phyloP scores from a whole-genome alignment of 805 yeast genomes.

The Yarrowia phangngaensis region DNA sequence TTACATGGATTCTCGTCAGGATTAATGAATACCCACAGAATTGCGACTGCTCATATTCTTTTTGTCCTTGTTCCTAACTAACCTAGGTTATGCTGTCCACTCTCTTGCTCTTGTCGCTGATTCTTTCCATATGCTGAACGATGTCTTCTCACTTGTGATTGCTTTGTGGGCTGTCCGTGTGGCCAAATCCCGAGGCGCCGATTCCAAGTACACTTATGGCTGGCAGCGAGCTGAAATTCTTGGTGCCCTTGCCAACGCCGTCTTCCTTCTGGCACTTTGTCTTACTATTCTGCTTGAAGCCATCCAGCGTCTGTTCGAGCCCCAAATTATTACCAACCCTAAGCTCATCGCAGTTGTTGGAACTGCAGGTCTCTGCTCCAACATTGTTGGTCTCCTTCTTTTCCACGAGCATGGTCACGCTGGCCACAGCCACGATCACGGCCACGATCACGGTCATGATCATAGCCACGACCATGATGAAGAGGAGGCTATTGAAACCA shows the following conservation, averaged over 20 bases:
- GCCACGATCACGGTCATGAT: slow-evolving; percentile 38
- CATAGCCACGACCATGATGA: slow-evolving; percentile 32
- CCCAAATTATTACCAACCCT: slow-evolving; percentile 79
- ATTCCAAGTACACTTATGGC: slow-evolving; percentile 89
- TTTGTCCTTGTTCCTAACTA: not conserved
- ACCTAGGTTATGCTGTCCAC: slow-evolving; percentile 68
- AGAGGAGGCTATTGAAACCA: slow-evolving; percentile 15
- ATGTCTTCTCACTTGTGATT: slow-evolving; percentile 79
- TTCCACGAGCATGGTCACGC: slow-evolving; percentile 84
- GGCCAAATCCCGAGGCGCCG: slow-evolving; percentile 75
- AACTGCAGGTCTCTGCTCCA: slow-evolving; percentile 72
- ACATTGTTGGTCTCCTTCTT: slow-evolving; percentile 73
- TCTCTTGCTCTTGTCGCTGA: slow-evolving; percentile 94
- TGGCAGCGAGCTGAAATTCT: slow-evolving; percentile 97
- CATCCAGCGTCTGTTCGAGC: slow-evolving; percentile 77
- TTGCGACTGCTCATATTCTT: not conserved
- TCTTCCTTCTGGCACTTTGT: slow-evolving; percentile 85
- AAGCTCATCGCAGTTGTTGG: slow-evolving; percentile 79
- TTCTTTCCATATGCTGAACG: slow-evolving; percentile 96
- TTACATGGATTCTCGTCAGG: not conserved
- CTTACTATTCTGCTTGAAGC: slow-evolving; percentile 91
- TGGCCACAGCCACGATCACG: slow-evolving; percentile 50
- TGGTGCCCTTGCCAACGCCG: slow-evolving; percentile 93
- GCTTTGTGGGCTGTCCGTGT: slow-evolving; percentile 97
- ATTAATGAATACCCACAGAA: not conserved